Evolutionary conservation across 2,329 filamentous ascomycete genomes (phyloP).

Genomic region (Alternaria dauci): DNA sequence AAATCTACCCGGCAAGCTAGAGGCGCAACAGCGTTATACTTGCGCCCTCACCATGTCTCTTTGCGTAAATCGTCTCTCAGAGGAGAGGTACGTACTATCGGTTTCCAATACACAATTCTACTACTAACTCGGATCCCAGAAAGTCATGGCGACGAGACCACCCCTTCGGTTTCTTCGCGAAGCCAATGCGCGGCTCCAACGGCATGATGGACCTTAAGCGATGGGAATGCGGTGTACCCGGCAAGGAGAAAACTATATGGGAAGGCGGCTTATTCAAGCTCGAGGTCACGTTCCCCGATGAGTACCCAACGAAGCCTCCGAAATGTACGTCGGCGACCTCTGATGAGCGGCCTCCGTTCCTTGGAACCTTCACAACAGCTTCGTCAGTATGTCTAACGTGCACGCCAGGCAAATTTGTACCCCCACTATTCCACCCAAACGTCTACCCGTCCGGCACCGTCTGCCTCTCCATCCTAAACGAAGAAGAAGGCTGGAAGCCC

Average conservation of each 20-base stretch:
- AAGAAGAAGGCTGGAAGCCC: conserved; percentile 98
- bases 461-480: conserved; percentile 95
- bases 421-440: conserved; percentile 96
- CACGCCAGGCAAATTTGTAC: conserved; percentile 85
- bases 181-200: conserved; percentile 79
- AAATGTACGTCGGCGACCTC: conserved; percentile 75
- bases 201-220: conserved; percentile 90
- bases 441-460: conserved; percentile 98
- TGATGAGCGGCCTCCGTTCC: neutral
- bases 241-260: conserved; percentile 97
- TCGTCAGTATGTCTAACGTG: neutral
- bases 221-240: conserved; percentile 96
- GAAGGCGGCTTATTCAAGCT: conserved; percentile 97
- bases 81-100: conserved; percentile 45
- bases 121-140: conserved; percentile 58
- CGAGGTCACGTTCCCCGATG: conserved; percentile 90
- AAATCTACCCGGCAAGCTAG: neutral
- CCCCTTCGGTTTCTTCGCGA: conserved; percentile 96
- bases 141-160: conserved; percentile 98
- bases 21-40: conserved; percentile 17
- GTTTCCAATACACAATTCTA: neutral
- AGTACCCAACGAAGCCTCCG: conserved; percentile 97
- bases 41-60: conserved; percentile 72
- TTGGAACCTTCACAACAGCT: neutral
- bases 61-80: conserved; percentile 74